Percentiles rank a stretch among this genome's conserved stretches.
Evolutionary conservation across 257 asterid genomes (phyloP).

Genomic region (Ilex asprella): DNA sequence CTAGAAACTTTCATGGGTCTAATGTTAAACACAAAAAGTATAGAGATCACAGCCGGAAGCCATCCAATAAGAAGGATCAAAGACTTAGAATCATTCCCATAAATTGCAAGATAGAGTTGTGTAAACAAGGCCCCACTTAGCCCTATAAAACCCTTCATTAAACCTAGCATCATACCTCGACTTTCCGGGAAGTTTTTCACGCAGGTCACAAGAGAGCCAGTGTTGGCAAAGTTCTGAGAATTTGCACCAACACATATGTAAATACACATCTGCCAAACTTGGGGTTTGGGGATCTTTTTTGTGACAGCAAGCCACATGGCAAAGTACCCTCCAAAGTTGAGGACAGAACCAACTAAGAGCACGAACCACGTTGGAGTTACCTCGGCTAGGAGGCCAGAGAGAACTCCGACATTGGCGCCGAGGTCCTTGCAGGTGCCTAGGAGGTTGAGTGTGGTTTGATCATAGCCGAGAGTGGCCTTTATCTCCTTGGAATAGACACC

Average conservation of each 20-base stretch:
- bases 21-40: constrained; percentile 17
- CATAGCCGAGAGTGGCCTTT: constrained; percentile 26
- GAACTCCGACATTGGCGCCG: constrained; percentile 33
- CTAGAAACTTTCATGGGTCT: constrained; percentile 17
- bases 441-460: constrained; percentile 28
- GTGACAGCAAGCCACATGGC: constrained; percentile 28
- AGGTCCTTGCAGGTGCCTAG: constrained; percentile 24
- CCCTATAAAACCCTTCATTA: constrained; percentile 29
- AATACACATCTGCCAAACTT: constrained; percentile 31
- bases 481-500: constrained; percentile 29
- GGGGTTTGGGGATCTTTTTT: constrained; percentile 16
- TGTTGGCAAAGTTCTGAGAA: constrained; percentile 33
- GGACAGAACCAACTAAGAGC: constrained; percentile 13
- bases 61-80: constrained; percentile 25
- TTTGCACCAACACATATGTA: constrained; percentile 27
- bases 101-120: constrained; percentile 24
- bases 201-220: constrained; percentile 26
- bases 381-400: constrained; percentile 31
- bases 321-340: constrained; percentile 27
- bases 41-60: constrained; percentile 23
- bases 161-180: constrained; percentile 27
- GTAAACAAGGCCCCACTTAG: constrained; percentile 31
- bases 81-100: constrained; percentile 19
- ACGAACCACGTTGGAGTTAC: constrained; percentile 28
- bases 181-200: constrained; percentile 26